phyloP scores from a whole-genome alignment of 2,329 filamentous ascomycete species.

The Ilyonectria destructans region DNA sequence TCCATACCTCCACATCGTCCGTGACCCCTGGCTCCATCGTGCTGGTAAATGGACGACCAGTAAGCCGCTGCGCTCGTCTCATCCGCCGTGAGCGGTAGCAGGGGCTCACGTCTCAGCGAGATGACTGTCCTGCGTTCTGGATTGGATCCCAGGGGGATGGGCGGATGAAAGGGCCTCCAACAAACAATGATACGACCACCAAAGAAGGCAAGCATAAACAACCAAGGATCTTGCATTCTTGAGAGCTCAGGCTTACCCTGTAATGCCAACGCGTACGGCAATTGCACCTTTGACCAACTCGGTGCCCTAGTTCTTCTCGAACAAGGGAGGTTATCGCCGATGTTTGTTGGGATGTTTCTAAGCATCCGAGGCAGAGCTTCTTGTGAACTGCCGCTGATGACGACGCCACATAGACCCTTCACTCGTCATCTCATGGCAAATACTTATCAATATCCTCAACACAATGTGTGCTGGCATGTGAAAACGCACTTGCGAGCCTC shows the following conservation, averaged over 20 bases:
- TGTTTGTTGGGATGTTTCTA: slow-evolving; percentile 1
- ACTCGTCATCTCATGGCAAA: neutral
- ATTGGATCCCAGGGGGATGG: neutral
- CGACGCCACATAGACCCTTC: neutral
- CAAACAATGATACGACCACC: neutral
- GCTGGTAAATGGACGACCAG: slow-evolving; percentile 5
- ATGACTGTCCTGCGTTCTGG: slow-evolving; percentile 7
- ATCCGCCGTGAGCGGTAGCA: slow-evolving; percentile 1
- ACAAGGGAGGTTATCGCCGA: neutral
- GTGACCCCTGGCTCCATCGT: neutral
- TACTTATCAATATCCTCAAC: neutral
- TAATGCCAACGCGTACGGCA: neutral
- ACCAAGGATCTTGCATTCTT: slow-evolving; percentile 7
- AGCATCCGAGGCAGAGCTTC: neutral
- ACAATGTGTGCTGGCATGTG: neutral
- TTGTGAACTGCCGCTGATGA: neutral
- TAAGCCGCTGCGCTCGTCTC: neutral
- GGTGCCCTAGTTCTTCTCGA: neutral
- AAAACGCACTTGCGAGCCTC: slow-evolving; percentile 15
- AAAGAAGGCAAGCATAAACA: slow-evolving; percentile 25
- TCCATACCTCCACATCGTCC: slow-evolving; percentile 1
- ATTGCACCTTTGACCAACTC: neutral
- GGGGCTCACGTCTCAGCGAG: neutral
- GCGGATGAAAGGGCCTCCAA: neutral
- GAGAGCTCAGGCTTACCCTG: neutral